These are phyloP conservation scores for Sporothrix pallida DNA, from an alignment of 2,329 filamentous ascomycete species.

Conservation along the genomic window DNA sequence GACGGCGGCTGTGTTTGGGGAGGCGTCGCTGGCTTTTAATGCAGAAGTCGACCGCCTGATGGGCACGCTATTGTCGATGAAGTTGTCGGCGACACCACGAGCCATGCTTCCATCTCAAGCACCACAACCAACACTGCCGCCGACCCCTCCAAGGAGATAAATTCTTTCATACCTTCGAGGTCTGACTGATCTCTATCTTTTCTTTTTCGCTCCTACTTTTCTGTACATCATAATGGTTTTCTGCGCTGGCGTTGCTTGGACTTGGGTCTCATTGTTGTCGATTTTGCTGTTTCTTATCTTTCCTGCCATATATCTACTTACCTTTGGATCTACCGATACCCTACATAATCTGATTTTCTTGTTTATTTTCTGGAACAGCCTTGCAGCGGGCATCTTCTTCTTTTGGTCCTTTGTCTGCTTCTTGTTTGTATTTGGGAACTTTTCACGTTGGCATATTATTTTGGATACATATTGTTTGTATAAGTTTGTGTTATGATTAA, in stretches of 20 bases:
- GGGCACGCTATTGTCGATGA: constrained; percentile 13
- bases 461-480: not conserved
- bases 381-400: not conserved
- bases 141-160: constrained; percentile 19
- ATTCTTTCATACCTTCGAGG: not conserved
- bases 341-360: constrained; percentile 5
- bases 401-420: not conserved
- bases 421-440: not conserved
- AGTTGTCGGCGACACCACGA: not conserved
- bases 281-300: not conserved
- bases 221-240: not conserved
- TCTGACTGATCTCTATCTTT: too few relatives aligned
- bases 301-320: not conserved
- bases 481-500: not conserved
- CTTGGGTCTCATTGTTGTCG: not conserved
- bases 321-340: constrained; percentile 13
- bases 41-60: constrained; percentile 20
- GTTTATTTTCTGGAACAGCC: not conserved
- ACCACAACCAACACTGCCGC: not conserved
- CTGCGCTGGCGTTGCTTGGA: not conserved
- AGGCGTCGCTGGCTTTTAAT: not conserved
- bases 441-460: not conserved
- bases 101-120: not conserved
- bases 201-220: not conserved
- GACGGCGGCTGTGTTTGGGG: constrained; percentile 29